Base-by-base conservation (phyloP, 108 stramenopile genomes). In the Nitzschia sp. region DNA sequence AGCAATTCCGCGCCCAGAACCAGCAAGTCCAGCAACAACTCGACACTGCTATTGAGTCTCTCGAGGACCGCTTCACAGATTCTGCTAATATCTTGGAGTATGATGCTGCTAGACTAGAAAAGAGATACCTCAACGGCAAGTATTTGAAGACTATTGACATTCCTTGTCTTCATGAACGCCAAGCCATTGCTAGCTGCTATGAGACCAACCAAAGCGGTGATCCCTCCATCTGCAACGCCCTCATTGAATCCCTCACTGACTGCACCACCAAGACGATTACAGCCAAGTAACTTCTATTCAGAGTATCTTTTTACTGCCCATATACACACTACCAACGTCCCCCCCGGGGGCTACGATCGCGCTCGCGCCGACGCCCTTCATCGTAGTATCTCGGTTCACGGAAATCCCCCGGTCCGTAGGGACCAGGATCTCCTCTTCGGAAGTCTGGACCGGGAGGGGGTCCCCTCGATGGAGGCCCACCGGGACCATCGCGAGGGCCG, bases 41-140 rank as follows among this genome's bases (percentile, higher is more conserved):
- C 26, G 66, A 75, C 41, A 41, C 39, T 52, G 29, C 53, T 7
- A 63, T 75, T 38, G 73, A 75, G 48, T 42, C 42, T 34, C 53
- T 39, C 9, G 73, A 75, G 56, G 73, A 75, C 40, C 50, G 53
- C 19, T 68, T 75, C 52, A 56, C 73, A n/a, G 73, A 75, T 34
- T 37, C 48, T 24, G 58, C 54, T 5, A 75, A 75, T 20, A 41
- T 63, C 58, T 10, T 75, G 12, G 73, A 67, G 44, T 75, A 75
- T 44, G 73, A 75, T 37, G 48, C 65, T 9, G n/a, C 29, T 15
- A 59, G 73, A 51, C 44, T 75, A n/a, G 73, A 62, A 48, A 67
- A 68, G 46, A 43, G 56, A 55, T 75, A 75, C 0, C 5, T 75
- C 10, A 20, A 46, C 22, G 57, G 39, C 7, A 54, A 42, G 15